Evolutionary conservation across 768 basidiomycete species (phyloP).

Genomic region (Suillus hirtellus): DNA sequence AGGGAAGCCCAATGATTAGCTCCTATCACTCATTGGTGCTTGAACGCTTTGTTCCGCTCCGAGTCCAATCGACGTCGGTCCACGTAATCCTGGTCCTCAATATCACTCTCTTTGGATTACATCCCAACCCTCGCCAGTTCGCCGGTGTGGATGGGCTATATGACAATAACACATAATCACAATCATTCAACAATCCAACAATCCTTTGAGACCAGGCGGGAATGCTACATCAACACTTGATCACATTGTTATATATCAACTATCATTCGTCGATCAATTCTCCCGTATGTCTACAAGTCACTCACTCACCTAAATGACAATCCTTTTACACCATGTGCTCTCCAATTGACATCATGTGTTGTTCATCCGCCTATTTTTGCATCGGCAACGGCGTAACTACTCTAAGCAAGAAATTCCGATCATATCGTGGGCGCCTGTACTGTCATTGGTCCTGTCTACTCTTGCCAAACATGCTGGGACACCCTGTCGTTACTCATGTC

Average conservation of each 20-base stretch:
- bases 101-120: not conserved
- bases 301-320: not conserved
- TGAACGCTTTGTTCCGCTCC: not conserved
- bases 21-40: not conserved
- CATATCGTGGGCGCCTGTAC: not conserved
- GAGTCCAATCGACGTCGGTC: not conserved
- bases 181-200: not conserved
- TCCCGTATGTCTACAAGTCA: not conserved
- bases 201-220: not conserved
- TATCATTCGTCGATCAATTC: not conserved
- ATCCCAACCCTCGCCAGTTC: not conserved
- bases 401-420: not conserved
- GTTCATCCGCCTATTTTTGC: constrained; percentile 2
- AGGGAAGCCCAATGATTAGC: not conserved
- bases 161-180: not conserved
- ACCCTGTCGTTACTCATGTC: not conserved
- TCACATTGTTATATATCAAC: not conserved
- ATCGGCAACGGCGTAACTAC: not conserved
- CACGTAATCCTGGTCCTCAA: not conserved
- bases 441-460: not conserved
- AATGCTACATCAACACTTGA: not conserved
- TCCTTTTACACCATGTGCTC: not conserved
- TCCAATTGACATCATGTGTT: not conserved
- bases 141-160: not conserved
- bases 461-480: not conserved